A percentile compares a stretch with the other conserved stretches of the same genome.
Conservation (phyloP, 176 grass and related monocot genomes). For the Microstegium vimineum region DNA sequence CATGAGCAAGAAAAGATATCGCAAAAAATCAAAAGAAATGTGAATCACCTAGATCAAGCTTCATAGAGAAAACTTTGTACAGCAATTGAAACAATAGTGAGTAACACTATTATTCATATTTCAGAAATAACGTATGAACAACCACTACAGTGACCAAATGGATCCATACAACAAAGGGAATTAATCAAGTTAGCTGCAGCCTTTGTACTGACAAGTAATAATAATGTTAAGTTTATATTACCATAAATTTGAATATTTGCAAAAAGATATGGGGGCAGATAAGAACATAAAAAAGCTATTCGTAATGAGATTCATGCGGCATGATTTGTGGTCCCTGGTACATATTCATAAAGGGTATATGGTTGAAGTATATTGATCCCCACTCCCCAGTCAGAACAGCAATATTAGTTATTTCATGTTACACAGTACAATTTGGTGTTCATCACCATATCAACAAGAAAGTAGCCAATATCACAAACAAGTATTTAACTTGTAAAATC, state of each 20-base stretch:
- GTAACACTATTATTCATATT: neutral
- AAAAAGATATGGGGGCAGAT: neutral
- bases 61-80: neutral
- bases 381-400: neutral
- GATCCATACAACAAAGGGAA: neutral
- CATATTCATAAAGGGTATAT: neutral
- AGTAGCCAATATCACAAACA: constrained; percentile 10
- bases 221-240: neutral
- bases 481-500: neutral
- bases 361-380: neutral
- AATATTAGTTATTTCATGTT: neutral
- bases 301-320: neutral
- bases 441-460: neutral
- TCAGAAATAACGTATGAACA: neutral
- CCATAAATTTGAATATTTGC: neutral
- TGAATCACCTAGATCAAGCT: neutral
- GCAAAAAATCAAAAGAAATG: neutral
- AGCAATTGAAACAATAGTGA: neutral
- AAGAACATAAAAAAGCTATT: neutral
- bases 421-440: neutral
- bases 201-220: neutral
- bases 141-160: neutral
- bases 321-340: neutral
- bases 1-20: neutral
- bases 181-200: neutral